Evolutionary conservation across 2,329 filamentous ascomycete genomes (phyloP).

Genomic region (Mollisia scopiformis): DNA sequence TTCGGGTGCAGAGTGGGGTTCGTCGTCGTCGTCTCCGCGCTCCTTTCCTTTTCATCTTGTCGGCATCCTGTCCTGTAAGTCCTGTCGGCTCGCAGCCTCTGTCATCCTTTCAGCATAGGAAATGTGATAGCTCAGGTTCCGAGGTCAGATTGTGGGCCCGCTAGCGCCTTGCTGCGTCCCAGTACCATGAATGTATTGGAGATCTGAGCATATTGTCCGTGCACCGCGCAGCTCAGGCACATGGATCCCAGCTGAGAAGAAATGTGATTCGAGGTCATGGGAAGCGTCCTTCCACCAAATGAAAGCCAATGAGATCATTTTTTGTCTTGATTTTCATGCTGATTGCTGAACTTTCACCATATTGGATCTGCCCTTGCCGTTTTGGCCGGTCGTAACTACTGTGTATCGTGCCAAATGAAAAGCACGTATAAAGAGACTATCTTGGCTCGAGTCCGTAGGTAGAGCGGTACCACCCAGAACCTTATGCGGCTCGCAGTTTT

Average conservation of each 20-base stretch:
- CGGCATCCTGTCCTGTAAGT: not conserved
- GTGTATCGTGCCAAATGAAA: too few species aligned
- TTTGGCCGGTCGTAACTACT: not conserved
- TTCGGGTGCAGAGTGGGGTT: not conserved
- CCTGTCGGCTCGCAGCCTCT: not conserved
- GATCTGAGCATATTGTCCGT: not conserved
- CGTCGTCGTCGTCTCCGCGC: not conserved
- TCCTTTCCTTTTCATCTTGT: not conserved
- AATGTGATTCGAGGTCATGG: not conserved
- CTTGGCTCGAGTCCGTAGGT: too few species aligned
- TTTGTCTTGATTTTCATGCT: too few species aligned
- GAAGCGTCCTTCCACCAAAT: not conserved
- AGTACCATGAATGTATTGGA: not conserved
- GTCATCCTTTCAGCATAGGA: not conserved
- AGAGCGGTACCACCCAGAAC: not conserved
- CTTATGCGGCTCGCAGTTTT: not conserved
- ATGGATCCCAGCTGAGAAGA: not conserved
- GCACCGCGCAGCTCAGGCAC: not conserved
- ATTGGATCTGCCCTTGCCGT: too few species aligned
- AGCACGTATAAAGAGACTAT: too few species aligned
- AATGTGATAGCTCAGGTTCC: not conserved
- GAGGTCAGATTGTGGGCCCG: not conserved
- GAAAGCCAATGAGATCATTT: too few species aligned
- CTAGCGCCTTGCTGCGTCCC: not conserved
- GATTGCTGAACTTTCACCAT: too few species aligned